Evolutionary conservation across 2,329 filamentous ascomycete species (phyloP), one percentile per base, ranked within the genome.

Genomic region (Pyricularia pennisetigena): DNA sequence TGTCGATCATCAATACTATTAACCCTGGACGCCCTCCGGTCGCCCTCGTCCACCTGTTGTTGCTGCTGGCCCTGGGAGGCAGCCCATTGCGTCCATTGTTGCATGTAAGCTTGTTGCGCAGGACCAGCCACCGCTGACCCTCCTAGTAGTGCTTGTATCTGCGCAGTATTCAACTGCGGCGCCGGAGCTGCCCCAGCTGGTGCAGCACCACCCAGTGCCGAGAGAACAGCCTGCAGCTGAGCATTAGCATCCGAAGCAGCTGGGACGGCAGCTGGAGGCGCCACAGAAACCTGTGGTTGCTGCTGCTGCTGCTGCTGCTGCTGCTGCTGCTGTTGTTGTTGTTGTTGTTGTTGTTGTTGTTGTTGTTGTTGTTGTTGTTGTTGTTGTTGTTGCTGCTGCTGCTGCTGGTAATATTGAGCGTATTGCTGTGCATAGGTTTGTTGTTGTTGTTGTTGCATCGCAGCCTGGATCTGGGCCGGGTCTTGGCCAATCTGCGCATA

Each of bases 341-440:
- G 4, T 32, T 73, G 71, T 59, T 73, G 70, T 32, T 73, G 72
- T 61, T 73, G 72, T 3, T 69, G 66, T 24, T 74, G 70, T 12
- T 68, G 70, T 67, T 71, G 72, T 66, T 69, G 68, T 32, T 32
- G 30, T 32, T 32, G 30, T 32, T 32, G 30, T 32, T 32, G 30
- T 32, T 70, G 70, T 67, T 69, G 66, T 24, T 74, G 70, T n/a
- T n/a, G n/a, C 32, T 41, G 32, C 32, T 73, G 74, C 26, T 71
- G 71, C 67, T 70, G 71, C 67, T 73, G 69, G 67, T 73, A 69
- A 70, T 82, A 81, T 35, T 80, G 80, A 2, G 76, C 76, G 68
- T 80, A 80, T 32, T 76, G 74, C 69, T 74, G 73, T 8, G 71
- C 71, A 20, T 71, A 70, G 32, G 12, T 41, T 35, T 73, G 71